A percentile compares a stretch with the other conserved stretches of the same genome.
These are phyloP conservation scores for Auxenochlorella pyrenoidosa DNA, from an alignment of 139 green algal species.

Conservation along the genomic window DNA sequence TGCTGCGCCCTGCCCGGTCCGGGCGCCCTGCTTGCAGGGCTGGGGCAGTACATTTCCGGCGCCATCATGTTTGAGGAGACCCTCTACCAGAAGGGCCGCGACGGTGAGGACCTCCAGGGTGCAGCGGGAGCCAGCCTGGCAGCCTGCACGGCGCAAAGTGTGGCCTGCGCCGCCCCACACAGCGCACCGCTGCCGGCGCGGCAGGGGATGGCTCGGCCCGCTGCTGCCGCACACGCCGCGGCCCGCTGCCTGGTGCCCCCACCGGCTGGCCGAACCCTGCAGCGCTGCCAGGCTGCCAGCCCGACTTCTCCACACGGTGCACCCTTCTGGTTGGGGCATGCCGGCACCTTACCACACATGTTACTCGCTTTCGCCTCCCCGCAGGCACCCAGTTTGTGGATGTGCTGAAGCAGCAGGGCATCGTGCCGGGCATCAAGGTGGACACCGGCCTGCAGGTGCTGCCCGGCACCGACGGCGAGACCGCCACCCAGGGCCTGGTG, in stretches of 20 bases:
- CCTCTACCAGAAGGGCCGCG: conserved; percentile 72
- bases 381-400: conserved; percentile 72
- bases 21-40: conserved; percentile 41
- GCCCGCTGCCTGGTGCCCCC: no score
- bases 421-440: conserved; percentile 94
- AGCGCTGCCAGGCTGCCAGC: no score
- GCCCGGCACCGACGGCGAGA: conserved; percentile 62
- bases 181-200: no score
- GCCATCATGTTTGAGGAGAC: conserved; percentile 99
- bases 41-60: conserved; percentile 94
- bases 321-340: no score
- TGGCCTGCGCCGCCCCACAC: no score
- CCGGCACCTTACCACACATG: no score
- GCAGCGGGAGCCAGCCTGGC: not conserved
- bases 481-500: conserved; percentile 69
- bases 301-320: no score
- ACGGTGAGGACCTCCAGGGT: conserved; percentile 31
- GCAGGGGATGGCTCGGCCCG: no score
- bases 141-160: no score
- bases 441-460: conserved; percentile 76
- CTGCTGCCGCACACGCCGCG: no score
- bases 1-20: not conserved
- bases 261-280: no score
- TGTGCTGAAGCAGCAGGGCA: conserved; percentile 63
- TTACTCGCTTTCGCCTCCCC: no score